phyloP scores from a whole-genome alignment of 129 eudicot genomes.

The Erigeron canadensis region DNA sequence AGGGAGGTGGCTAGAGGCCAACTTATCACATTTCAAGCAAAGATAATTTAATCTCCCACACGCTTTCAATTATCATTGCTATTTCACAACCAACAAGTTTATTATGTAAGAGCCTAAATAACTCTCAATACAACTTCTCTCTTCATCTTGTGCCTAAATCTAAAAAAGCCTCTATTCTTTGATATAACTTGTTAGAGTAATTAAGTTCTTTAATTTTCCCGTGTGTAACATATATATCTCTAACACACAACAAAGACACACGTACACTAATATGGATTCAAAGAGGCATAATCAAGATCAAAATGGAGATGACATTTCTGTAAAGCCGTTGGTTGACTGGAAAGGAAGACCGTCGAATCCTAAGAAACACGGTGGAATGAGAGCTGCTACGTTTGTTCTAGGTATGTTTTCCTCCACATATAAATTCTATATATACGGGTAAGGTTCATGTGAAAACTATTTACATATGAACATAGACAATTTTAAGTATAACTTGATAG shows the following conservation, averaged over 20 bases:
- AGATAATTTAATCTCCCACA: constrained; percentile 35
- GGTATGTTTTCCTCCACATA: constrained; percentile 47
- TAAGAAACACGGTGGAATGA: constrained; percentile 77
- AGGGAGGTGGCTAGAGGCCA: constrained; percentile 28
- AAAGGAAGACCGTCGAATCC: constrained; percentile 78
- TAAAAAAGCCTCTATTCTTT: background rate
- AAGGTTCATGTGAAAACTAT: too few relatives aligned
- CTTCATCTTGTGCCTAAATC: constrained; percentile 21
- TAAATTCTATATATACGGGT: too few relatives aligned
- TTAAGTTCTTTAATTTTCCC: too few relatives aligned
- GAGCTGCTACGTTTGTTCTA: constrained; percentile 89
- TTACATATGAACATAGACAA: too few relatives aligned
- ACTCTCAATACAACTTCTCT: constrained; percentile 19
- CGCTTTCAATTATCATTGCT: constrained; percentile 22
- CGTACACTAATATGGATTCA: constrained; percentile 18
- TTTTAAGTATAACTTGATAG: too few relatives aligned
- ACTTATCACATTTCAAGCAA: constrained; percentile 33
- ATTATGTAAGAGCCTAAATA: constrained; percentile 6
- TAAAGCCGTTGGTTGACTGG: constrained; percentile 70
- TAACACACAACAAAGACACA: background rate
- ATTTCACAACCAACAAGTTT: constrained; percentile 13
- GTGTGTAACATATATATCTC: too few relatives aligned
- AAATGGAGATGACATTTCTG: constrained; percentile 31
- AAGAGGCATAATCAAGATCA: constrained; percentile 22
- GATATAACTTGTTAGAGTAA: too few relatives aligned